Conservation (phyloP, 2,329 filamentous ascomycete species). For the Penicillium sp. region DNA sequence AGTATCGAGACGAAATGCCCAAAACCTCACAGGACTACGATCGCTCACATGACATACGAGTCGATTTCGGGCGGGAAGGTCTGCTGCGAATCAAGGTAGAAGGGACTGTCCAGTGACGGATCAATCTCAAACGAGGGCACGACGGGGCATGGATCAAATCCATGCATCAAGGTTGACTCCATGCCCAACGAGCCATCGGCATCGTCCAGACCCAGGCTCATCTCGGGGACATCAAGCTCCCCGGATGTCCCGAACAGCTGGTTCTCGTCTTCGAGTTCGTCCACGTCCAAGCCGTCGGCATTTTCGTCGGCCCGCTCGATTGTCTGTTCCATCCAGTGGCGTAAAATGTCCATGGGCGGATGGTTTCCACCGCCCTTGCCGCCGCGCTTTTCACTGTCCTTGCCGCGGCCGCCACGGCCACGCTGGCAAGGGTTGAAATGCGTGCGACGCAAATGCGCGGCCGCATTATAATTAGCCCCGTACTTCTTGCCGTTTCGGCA, state of each 20-base stretch:
- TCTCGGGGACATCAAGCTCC: neutral
- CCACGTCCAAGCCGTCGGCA: neutral
- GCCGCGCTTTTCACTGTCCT: slow-evolving; percentile 55
- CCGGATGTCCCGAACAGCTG: neutral
- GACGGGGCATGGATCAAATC: slow-evolving; percentile 27
- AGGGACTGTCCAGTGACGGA: slow-evolving; percentile 29
- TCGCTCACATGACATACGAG: slow-evolving; percentile 34
- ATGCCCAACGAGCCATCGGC: slow-evolving; percentile 9
- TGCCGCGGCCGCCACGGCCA: slow-evolving; percentile 50
- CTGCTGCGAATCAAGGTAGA: slow-evolving; percentile 31
- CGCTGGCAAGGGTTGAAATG: slow-evolving; percentile 71
- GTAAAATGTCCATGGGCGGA: slow-evolving; percentile 56
- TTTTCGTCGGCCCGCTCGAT: slow-evolving; percentile 43
- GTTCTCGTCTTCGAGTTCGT: neutral
- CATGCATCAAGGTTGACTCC: slow-evolving; percentile 26
- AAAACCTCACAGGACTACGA: slow-evolving; percentile 17
- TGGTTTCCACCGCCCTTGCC: slow-evolving; percentile 58
- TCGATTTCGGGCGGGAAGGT: slow-evolving; percentile 31
- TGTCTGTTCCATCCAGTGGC: slow-evolving; percentile 56
- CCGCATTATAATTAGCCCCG: slow-evolving; percentile 89
- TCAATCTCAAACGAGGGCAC: slow-evolving; percentile 28
- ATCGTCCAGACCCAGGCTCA: neutral
- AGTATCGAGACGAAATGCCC: slow-evolving; percentile 1
- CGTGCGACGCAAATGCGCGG: slow-evolving; percentile 77
- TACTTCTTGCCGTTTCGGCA: slow-evolving; percentile 74